phyloP scores from a whole-genome alignment of 495 filamentous ascomycete species.

The Terfezia claveryi region DNA sequence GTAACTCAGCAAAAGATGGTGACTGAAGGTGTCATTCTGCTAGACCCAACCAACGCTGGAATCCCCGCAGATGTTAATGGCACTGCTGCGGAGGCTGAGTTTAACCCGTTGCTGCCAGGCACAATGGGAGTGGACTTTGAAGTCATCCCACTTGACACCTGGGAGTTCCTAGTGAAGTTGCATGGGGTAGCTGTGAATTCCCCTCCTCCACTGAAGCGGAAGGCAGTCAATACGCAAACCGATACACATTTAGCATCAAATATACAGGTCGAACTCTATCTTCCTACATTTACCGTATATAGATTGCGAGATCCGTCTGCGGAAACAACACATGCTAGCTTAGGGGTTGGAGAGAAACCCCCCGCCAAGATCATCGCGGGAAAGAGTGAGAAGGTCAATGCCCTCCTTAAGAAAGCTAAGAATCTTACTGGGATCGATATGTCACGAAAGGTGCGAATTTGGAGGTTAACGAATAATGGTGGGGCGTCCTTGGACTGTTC shows the following conservation, averaged over 20 bases:
- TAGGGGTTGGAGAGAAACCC: conserved; percentile 29
- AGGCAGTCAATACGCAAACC: conserved; percentile 50
- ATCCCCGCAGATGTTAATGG: conserved; percentile 21
- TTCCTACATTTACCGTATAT: conserved; percentile 68
- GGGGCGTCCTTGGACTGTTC: conserved; percentile 11
- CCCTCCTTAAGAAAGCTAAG: conserved; percentile 52
- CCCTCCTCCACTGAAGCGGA: conserved; percentile 43
- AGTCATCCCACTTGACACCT: conserved; percentile 53
- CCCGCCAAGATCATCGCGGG: conserved; percentile 45
- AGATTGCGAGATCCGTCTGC: conserved; percentile 40
- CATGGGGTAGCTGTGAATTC: conserved; percentile 53
- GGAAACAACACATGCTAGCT: conserved; percentile 33
- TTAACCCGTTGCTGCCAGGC: conserved; percentile 58
- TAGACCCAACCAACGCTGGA: conserved; percentile 24
- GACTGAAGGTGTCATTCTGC: conserved; percentile 18
- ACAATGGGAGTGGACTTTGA: conserved; percentile 48
- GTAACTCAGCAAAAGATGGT: conserved; percentile 2
- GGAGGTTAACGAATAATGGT: conserved; percentile 38
- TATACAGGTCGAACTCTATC: conserved; percentile 61
- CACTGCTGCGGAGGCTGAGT: conserved; percentile 27
- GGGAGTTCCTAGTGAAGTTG: conserved; percentile 61
- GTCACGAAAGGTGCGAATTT: conserved; percentile 53
- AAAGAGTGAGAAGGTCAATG: conserved; percentile 38
- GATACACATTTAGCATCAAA: conserved; percentile 34
- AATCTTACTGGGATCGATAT: conserved; percentile 36